These are phyloP conservation scores for Globisporangium irregulare DNA, from an alignment of 352 stramenopile genomes.

Conservation along the genomic window DNA sequence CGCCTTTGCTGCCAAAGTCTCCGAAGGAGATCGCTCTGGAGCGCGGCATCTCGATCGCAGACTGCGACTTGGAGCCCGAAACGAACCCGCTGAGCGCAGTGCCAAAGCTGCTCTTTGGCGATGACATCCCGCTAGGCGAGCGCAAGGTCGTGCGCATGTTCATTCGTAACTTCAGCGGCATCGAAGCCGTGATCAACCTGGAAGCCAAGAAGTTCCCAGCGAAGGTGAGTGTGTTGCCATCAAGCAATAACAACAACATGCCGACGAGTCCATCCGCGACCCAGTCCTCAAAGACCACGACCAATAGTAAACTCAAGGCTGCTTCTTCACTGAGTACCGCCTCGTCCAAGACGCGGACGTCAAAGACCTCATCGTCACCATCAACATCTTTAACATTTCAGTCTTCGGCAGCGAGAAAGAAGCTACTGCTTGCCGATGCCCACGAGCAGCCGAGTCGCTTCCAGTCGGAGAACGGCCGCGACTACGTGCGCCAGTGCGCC, in stretches of 20 bases:
- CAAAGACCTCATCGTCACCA: background rate
- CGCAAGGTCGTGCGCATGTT: slow-evolving; percentile 44
- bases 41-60: slow-evolving; percentile 33
- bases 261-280: background rate
- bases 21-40: slow-evolving; percentile 40
- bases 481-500: slow-evolving; percentile 40
- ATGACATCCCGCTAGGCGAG: slow-evolving; percentile 55
- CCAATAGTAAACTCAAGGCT: background rate
- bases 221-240: background rate
- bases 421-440: slow-evolving; percentile 33
- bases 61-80: slow-evolving; percentile 51
- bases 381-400: background rate
- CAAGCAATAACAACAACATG: background rate
- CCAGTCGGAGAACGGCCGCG: slow-evolving; percentile 47
- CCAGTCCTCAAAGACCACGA: background rate
- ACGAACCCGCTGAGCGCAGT: slow-evolving; percentile 28
- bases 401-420: slow-evolving; percentile 11
- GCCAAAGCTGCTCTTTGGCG: slow-evolving; percentile 64
- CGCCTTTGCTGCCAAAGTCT: slow-evolving; percentile 22
- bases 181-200: slow-evolving; percentile 58
- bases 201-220: slow-evolving; percentile 57
- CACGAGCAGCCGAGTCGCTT: slow-evolving; percentile 48
- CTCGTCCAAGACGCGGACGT: background rate
- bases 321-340: background rate
- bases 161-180: slow-evolving; percentile 78